These are phyloP conservation scores for Macroventuria anomochaeta DNA, from an alignment of 2,329 filamentous ascomycete species.

Conservation along the genomic window DNA sequence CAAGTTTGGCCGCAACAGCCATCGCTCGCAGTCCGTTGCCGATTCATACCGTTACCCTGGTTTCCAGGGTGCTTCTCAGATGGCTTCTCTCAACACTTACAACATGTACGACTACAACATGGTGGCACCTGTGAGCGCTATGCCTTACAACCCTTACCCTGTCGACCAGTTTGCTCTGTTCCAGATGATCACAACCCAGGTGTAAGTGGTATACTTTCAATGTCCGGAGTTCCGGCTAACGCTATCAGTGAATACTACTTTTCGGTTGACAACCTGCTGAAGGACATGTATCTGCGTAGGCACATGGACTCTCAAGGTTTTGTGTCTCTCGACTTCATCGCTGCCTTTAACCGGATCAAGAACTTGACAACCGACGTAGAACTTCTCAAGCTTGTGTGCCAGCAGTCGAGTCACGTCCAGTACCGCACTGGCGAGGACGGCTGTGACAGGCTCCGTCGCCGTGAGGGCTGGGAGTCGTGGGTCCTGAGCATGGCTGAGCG, in stretches of 20 bases:
- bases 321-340: conserved; percentile 79
- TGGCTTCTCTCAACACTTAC: conserved; percentile 57
- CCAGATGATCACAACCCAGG: conserved; percentile 65
- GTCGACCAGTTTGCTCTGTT: conserved; percentile 64
- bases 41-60: conserved; percentile 56
- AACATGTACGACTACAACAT: conserved; percentile 64
- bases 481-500: conserved; percentile 75
- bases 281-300: conserved; percentile 85
- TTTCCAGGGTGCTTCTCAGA: conserved; percentile 45
- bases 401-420: conserved; percentile 75
- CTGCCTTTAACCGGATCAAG: conserved; percentile 85
- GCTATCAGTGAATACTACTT: conserved; percentile 88
- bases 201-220: conserved; percentile 50
- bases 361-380: conserved; percentile 74
- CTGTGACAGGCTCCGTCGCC: conserved; percentile 76
- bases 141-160: conserved; percentile 64
- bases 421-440: conserved; percentile 77
- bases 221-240: conserved; percentile 34
- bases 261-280: conserved; percentile 92
- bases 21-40: conserved; percentile 68
- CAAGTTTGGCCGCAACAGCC: conserved; percentile 58
- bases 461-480: conserved; percentile 80
- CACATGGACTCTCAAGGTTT: conserved; percentile 97
- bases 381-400: conserved; percentile 75
- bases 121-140: conserved; percentile 63